Conservation (phyloP, 352 stramenopile species). For the Phytophthora sansomeana region DNA sequence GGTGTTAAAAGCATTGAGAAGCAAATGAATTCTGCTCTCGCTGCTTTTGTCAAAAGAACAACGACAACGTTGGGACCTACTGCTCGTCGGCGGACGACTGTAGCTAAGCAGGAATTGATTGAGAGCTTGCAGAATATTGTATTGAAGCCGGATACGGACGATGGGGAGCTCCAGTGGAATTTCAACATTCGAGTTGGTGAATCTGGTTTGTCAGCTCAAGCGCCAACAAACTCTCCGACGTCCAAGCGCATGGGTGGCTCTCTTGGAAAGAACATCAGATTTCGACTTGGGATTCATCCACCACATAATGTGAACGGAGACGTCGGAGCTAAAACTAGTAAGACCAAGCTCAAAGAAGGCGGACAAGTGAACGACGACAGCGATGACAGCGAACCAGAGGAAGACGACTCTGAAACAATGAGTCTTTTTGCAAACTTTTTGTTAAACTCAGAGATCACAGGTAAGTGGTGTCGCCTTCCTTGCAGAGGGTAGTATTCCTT, state of each 20-base stretch:
- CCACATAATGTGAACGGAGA: conserved; percentile 17
- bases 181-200: conserved; percentile 38
- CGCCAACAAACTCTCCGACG: conserved; percentile 1
- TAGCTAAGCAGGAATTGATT: conserved; percentile 14
- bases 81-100: conserved; percentile 11
- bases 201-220: background rate
- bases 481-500: background rate
- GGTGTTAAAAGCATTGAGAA: conserved; percentile 30
- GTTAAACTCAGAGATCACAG: conserved; percentile 42
- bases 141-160: conserved; percentile 27
- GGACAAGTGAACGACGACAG: conserved; percentile 11
- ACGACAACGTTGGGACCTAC: conserved; percentile 7
- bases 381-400: conserved; percentile 22
- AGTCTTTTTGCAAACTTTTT: conserved; percentile 39
- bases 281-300: conserved; percentile 47
- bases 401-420: conserved; percentile 30
- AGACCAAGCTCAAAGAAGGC: conserved; percentile 9
- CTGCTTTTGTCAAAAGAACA: conserved; percentile 13
- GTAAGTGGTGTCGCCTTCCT: conserved; percentile 11
- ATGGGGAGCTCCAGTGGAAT: conserved; percentile 51
- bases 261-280: conserved; percentile 41
- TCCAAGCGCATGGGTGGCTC: conserved; percentile 8
- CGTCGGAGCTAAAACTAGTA: background rate
- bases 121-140: conserved; percentile 14
- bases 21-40: conserved; percentile 23